Conservation (phyloP, 805 yeast genomes). For the Monosporozyma aerobia region DNA sequence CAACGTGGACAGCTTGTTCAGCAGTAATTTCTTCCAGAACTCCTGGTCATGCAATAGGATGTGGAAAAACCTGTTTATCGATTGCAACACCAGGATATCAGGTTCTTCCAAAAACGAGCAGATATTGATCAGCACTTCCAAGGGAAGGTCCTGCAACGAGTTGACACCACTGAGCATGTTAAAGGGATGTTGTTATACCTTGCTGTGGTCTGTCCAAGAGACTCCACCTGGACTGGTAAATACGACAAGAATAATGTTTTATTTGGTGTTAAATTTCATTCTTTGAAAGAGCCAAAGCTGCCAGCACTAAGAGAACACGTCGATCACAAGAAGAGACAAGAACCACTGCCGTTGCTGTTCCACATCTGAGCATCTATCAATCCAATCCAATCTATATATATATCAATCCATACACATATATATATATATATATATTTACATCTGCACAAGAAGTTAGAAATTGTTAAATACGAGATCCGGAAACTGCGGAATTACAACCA, state of each 20-base stretch:
- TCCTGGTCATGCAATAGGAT: slow-evolving; percentile 33
- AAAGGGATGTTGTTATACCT: too few relatives aligned
- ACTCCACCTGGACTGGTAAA: too few relatives aligned
- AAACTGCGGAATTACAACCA: neutral
- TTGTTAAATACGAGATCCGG: neutral
- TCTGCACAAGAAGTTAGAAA: too few relatives aligned
- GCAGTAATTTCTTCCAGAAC: slow-evolving; percentile 34
- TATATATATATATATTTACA: neutral
- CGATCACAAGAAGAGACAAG: too few relatives aligned
- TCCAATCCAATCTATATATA: too few relatives aligned
- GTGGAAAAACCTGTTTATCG: slow-evolving; percentile 24
- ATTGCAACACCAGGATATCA: slow-evolving; percentile 29
- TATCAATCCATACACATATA: neutral
- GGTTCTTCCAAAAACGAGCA: slow-evolving; percentile 31
- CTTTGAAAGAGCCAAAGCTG: too few relatives aligned
- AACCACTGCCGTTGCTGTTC: too few relatives aligned
- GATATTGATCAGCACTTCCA: slow-evolving; percentile 31
- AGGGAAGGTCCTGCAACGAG: slow-evolving; percentile 24
- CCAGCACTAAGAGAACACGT: too few relatives aligned
- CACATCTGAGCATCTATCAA: too few relatives aligned
- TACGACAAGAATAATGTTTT: too few relatives aligned
- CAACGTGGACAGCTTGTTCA: slow-evolving; percentile 21
- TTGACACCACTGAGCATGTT: neutral
- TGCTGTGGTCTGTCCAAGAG: too few relatives aligned
- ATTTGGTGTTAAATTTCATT: too few relatives aligned